These are phyloP conservation scores for Mucor saturninus DNA, from an alignment of 371 early-diverging fungal genomes.

Conservation along the genomic window DNA sequence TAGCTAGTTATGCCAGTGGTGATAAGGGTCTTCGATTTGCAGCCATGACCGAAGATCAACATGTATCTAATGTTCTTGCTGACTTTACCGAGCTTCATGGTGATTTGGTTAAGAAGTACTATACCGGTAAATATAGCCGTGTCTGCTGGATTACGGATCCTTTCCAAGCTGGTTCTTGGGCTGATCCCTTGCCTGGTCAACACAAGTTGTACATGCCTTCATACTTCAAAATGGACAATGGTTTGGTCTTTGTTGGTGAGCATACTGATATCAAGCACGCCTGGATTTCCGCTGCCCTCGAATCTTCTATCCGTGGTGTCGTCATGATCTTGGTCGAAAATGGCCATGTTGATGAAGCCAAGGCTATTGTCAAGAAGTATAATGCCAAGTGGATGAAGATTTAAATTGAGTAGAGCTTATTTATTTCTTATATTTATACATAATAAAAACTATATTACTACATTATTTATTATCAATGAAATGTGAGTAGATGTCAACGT, in stretches of 20 bases:
- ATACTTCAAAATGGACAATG: slow-evolving; percentile 33
- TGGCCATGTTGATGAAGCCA: slow-evolving; percentile 43
- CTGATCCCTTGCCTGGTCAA: slow-evolving; percentile 30
- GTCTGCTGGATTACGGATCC: slow-evolving; percentile 35
- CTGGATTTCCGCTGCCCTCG: slow-evolving; percentile 39
- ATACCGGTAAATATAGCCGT: slow-evolving; percentile 37
- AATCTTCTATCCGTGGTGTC: slow-evolving; percentile 40
- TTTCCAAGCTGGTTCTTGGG: slow-evolving; percentile 39
- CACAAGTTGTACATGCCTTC: slow-evolving; percentile 42
- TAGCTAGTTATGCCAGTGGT: slow-evolving; percentile 38
- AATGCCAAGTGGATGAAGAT: slow-evolving; percentile 42
- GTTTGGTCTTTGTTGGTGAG: slow-evolving; percentile 41
- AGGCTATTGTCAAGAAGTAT: slow-evolving; percentile 32
- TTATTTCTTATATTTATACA: no score
- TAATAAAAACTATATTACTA: no score
- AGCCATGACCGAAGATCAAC: slow-evolving; percentile 41
- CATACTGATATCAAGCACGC: slow-evolving; percentile 43
- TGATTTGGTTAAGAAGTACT: slow-evolving; percentile 35
- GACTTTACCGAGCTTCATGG: slow-evolving; percentile 42
- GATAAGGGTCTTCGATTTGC: slow-evolving; percentile 31
- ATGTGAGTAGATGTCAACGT: no score
- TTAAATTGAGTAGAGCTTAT: slow-evolving; percentile 9
- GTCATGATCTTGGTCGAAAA: slow-evolving; percentile 37
- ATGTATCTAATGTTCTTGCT: slow-evolving; percentile 33
- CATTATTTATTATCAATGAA: no score